phyloP scores from a whole-genome alignment of 169 alveolate species.

The Toxoplasma gondii region DNA sequence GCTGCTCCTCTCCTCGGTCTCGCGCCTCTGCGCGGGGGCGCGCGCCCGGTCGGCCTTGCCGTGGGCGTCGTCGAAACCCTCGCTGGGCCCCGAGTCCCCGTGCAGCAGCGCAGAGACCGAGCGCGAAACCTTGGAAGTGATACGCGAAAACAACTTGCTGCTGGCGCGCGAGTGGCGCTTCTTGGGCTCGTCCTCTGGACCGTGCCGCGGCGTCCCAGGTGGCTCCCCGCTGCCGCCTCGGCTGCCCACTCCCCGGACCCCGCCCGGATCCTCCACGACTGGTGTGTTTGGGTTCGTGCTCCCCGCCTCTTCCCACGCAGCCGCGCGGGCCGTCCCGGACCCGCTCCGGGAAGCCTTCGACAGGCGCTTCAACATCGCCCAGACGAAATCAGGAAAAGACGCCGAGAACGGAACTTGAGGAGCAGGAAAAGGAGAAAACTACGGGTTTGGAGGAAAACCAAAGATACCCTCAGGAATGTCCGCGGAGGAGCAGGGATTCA shows the following conservation, averaged over 20 bases:
- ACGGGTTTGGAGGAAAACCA: background rate
- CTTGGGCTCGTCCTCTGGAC: background rate
- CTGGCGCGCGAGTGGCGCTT: background rate
- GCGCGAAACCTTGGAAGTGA: background rate
- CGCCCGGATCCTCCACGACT: slow-evolving; percentile 2
- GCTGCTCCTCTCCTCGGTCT: background rate
- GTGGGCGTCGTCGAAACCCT: background rate
- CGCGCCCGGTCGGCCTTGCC: background rate
- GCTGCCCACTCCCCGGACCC: background rate
- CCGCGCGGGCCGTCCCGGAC: background rate
- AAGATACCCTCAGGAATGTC: background rate
- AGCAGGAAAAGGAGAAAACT: background rate
- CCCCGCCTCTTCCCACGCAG: slow-evolving; percentile 40
- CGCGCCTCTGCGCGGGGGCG: background rate
- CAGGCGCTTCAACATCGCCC: background rate
- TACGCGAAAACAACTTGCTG: slow-evolving; percentile 6
- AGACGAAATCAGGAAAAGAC: background rate
- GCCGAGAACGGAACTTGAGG: background rate
- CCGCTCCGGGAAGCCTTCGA: slow-evolving; percentile 22
- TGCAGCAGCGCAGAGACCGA: slow-evolving; percentile 1
- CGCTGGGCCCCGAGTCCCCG: background rate
- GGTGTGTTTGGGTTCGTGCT: slow-evolving; percentile 40
- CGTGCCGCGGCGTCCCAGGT: background rate
- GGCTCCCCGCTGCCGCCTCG: background rate
- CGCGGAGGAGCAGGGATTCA: too few relatives aligned